These are phyloP conservation scores for Mortierella antarctica DNA, from an alignment of 192 early-diverging fungal species.

Conservation along the genomic window DNA sequence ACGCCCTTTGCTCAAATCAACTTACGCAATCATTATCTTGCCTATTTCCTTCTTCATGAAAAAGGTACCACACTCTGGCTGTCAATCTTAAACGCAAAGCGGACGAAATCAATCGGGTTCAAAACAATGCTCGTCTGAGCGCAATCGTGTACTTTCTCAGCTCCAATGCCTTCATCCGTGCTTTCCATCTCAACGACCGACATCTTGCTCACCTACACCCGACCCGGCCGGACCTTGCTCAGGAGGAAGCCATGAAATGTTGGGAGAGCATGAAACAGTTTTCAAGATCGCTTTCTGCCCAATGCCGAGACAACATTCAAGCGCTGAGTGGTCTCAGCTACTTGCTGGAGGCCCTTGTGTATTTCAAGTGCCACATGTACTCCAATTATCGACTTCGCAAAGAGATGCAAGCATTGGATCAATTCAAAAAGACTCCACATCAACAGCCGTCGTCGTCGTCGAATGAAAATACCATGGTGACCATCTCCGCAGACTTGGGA, in stretches of 20 bases:
- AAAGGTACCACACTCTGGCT: slow-evolving; percentile 11
- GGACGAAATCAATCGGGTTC: slow-evolving; percentile 16
- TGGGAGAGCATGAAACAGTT: slow-evolving; percentile 30
- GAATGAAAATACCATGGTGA: background rate
- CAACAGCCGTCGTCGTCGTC: background rate
- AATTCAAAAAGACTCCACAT: background rate
- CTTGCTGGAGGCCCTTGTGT: slow-evolving; percentile 18
- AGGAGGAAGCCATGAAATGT: slow-evolving; percentile 18
- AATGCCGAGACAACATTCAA: slow-evolving; percentile 16
- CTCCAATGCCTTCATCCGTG: slow-evolving; percentile 15
- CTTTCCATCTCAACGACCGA: slow-evolving; percentile 18
- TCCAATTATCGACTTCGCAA: slow-evolving; percentile 11
- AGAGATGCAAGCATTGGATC: slow-evolving; percentile 14
- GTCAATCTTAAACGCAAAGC: slow-evolving; percentile 23
- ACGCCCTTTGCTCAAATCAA: background rate
- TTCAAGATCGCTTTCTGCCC: slow-evolving; percentile 11
- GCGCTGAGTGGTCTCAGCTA: slow-evolving; percentile 20
- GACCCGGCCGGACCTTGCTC: slow-evolving; percentile 5
- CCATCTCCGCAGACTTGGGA: background rate
- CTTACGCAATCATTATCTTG: background rate
- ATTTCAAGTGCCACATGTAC: slow-evolving; percentile 25
- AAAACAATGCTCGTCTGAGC: slow-evolving; percentile 12
- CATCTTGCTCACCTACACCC: slow-evolving; percentile 10
- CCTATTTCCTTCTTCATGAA: background rate
- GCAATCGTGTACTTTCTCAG: slow-evolving; percentile 29